phyloP scores from a whole-genome alignment of 352 stramenopile species.

The Phytophthora agathidicida region DNA sequence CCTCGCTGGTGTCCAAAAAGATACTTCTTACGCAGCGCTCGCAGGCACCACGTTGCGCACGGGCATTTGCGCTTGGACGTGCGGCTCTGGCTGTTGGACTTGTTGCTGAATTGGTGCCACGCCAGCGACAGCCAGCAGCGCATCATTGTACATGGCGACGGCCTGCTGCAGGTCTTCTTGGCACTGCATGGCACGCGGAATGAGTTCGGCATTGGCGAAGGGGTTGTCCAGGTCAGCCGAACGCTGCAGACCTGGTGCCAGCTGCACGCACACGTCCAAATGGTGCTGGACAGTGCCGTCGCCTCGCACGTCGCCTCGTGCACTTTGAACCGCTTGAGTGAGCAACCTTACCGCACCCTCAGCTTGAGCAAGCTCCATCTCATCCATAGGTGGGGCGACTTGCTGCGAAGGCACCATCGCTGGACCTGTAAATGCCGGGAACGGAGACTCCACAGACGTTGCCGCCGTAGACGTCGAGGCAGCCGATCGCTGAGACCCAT shows the following conservation, averaged over 20 bases:
- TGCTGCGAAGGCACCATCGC: conserved; percentile 16
- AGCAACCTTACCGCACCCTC: conserved; percentile 39
- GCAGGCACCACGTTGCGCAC: conserved; percentile 38
- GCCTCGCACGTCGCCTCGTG: conserved; percentile 39
- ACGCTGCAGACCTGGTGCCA: conserved; percentile 31
- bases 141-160: conserved; percentile 49
- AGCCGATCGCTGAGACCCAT: conserved; percentile 5
- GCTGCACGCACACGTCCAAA: conserved; percentile 39
- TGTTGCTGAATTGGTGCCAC: conserved; percentile 22
- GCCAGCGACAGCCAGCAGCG: conserved; percentile 37
- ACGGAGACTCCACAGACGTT: conserved; percentile 18
- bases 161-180: conserved; percentile 44
- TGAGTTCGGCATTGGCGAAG: conserved; percentile 44
- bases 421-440: conserved; percentile 24
- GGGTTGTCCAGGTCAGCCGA: conserved; percentile 46
- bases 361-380: conserved; percentile 40
- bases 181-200: conserved; percentile 48
- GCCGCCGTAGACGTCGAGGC: conserved; percentile 15
- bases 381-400: conserved; percentile 39
- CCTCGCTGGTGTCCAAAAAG: not conserved
- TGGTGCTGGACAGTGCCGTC: conserved; percentile 46
- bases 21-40: conserved; percentile 33
- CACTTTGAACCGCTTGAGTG: conserved; percentile 26
- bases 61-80: conserved; percentile 24
- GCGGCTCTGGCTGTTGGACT: conserved; percentile 21